phyloP scores from a whole-genome alignment of 108 stramenopile genomes.

The Cyclotella atomus region DNA sequence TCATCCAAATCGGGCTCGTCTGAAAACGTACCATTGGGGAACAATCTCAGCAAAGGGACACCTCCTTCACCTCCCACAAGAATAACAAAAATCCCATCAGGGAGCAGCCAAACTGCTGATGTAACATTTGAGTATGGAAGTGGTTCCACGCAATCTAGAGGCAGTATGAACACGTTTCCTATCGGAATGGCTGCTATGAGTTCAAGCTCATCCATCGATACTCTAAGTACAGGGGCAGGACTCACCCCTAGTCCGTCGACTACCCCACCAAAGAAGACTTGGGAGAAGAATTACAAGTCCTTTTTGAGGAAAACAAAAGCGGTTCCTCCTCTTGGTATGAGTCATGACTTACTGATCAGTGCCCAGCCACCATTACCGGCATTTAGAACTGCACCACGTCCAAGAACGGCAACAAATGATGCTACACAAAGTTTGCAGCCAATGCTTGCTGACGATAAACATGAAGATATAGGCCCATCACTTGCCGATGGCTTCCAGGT shows the following conservation, averaged over 20 bases:
- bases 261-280: slow-evolving; percentile 61
- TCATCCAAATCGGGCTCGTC: slow-evolving; percentile 5
- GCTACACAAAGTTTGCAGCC: slow-evolving; percentile 5
- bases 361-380: background rate
- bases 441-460: background rate
- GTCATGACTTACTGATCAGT: background rate
- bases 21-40: background rate
- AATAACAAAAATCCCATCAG: slow-evolving; percentile 13
- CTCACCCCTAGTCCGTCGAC: slow-evolving; percentile 45
- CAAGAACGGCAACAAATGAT: slow-evolving; percentile 5
- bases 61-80: slow-evolving; percentile 34
- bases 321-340: background rate
- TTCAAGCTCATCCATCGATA: slow-evolving; percentile 47
- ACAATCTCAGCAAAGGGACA: slow-evolving; percentile 18
- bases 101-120: background rate
- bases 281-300: slow-evolving; percentile 66
- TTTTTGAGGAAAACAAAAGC: slow-evolving; percentile 45
- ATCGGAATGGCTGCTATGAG: slow-evolving; percentile 1
- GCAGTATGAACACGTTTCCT: background rate
- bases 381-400: background rate
- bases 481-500: slow-evolving; percentile 30
- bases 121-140: slow-evolving; percentile 30
- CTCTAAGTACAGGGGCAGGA: slow-evolving; percentile 20
- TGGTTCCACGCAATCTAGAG: slow-evolving; percentile 17
- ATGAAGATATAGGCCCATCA: slow-evolving; percentile 11